Evolutionary conservation across 176 grass and related monocot species (phyloP).

Genomic region (Typha latifolia): DNA sequence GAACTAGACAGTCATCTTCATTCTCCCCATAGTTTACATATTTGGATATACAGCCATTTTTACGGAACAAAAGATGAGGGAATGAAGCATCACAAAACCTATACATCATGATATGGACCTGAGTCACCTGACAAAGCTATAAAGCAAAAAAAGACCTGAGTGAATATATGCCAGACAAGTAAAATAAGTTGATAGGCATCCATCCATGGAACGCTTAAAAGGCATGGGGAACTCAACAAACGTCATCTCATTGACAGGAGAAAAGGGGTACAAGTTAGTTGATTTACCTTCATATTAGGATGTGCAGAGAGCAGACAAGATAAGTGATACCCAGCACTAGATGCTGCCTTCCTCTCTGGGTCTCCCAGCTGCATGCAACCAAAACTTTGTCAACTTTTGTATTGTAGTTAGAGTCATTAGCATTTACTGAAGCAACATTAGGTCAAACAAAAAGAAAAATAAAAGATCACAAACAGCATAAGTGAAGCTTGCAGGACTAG

Average conservation of each 20-base stretch:
- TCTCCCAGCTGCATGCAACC: conserved; percentile 66
- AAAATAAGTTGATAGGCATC: neutral
- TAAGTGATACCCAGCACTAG: conserved; percentile 75
- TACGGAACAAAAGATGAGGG: no score
- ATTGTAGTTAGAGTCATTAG: neutral
- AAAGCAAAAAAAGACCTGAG: neutral
- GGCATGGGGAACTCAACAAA: neutral
- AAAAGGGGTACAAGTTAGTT: neutral
- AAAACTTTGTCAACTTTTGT: neutral
- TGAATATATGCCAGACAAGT: neutral
- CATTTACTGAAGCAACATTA: neutral
- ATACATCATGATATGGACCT: no score
- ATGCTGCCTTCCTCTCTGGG: conserved; percentile 88
- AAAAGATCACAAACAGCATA: neutral
- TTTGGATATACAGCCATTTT: no score
- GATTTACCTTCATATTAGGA: conserved; percentile 91
- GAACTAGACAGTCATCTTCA: no score
- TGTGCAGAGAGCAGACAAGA: conserved; percentile 63
- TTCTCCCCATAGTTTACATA: no score
- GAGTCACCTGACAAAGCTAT: neutral
- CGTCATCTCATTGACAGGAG: neutral
- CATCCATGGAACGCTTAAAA: no score
- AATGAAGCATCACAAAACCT: no score
- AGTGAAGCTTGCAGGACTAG: conserved; percentile 4
- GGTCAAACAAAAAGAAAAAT: neutral